A percentile compares a stretch with the other conserved stretches of the same genome.
Conservation (phyloP, 495 filamentous ascomycete genomes). For the Tuber brumale region DNA sequence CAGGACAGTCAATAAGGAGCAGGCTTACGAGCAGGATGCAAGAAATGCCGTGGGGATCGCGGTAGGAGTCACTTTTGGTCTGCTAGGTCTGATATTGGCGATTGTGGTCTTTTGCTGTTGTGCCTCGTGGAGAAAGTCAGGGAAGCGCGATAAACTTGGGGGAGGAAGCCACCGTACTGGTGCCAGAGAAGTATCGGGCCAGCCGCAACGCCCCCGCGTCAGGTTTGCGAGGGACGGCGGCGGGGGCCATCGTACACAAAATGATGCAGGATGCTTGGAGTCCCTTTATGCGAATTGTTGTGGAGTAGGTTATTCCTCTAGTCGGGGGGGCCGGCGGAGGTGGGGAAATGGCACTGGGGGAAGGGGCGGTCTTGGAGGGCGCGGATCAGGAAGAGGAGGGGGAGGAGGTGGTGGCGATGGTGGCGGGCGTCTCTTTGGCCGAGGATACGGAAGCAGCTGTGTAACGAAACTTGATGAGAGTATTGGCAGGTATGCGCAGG, state of each 20-base stretch:
- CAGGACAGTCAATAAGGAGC: neutral
- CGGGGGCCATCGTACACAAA: neutral
- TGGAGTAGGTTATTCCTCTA: neutral
- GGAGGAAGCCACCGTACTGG: neutral
- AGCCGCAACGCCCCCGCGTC: neutral
- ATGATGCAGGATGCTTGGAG: constrained; percentile 4
- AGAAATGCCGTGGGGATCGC: constrained; percentile 16
- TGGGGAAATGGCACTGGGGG: neutral
- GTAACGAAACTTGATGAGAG: neutral
- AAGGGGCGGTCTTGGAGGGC: neutral
- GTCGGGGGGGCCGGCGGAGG: neutral
- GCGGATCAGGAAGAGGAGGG: neutral
- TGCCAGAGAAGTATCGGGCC: neutral
- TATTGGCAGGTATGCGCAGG: neutral
- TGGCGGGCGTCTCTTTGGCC: neutral
- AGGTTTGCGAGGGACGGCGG: neutral
- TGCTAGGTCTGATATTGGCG: neutral
- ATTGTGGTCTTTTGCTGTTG: constrained; percentile 11
- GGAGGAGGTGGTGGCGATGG: neutral
- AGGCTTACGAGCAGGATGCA: constrained; percentile 8
- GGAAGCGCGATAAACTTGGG: neutral
- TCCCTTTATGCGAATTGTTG: constrained; percentile 13
- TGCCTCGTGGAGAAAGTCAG: neutral
- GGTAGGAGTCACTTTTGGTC: constrained; percentile 18
- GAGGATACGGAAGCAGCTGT: neutral